Evolutionary conservation across 2,329 filamentous ascomycete genomes (phyloP), one percentile per base, ranked within the genome.

Genomic region (Colletotrichum tropicicola): DNA sequence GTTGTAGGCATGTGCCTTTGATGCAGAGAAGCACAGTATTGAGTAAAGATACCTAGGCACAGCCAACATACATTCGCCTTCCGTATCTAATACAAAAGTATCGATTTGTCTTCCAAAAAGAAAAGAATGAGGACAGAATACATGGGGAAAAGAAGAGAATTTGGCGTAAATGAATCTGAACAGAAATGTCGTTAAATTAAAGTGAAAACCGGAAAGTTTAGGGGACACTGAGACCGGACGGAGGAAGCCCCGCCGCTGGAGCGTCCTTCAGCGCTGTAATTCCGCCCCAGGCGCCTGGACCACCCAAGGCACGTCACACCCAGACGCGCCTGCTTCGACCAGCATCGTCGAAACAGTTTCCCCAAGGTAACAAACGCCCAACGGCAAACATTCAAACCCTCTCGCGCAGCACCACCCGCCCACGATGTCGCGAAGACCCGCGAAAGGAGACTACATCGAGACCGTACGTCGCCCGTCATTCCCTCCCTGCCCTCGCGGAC

Each of bases 361-460:
- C 3, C 41, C 17, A n/a, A 25, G 27, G 8, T 45, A 17, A 5
- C 13, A 15, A 35, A n/a, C 32, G 4, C 43, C 6, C 21, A 17
- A 21, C 7, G 6, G 30, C 39, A 43, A 12, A 43, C 3, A 5
- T 17, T 13, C 7, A 4, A 17, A 9, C 10, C 13, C 17, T 6
- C 8, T 9, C 6, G 5, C 49, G n/a, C 43, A 28, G 28, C 8
- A 15, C n/a, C 3, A 32, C 43, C 23, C 15, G 55, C 9, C 21
- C 53, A 84, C 60, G 13, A 94, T 94, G 92, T 92, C 92, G 68
- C 88, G 91, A 72, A 92, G 94, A 75, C 84, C 89, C 53, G 85
- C 87, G 9, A 97, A 94, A 80, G 93, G 93, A 79, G 94, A 98
- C 79, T 98, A 98, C 77, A 98, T 99, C 68, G 95, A 98, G 80